Percentiles rank a stretch among this genome's conserved stretches.
phyloP scores from a whole-genome alignment of 2,329 filamentous ascomycete species.

The Didymellaceae sp. region DNA sequence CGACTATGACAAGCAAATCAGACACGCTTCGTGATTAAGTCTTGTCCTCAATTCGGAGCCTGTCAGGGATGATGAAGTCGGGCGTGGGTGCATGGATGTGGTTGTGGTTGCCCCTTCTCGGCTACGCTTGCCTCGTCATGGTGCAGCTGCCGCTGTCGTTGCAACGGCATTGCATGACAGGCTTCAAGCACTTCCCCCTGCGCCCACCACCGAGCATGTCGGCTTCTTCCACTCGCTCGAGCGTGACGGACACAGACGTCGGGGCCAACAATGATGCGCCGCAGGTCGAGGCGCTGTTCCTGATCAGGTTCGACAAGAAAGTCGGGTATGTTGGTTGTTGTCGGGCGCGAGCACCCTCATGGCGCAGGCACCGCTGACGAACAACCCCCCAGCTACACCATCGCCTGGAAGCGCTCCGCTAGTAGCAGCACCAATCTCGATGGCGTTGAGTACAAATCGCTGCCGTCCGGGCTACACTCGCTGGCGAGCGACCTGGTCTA shows the following conservation, averaged over 20 bases:
- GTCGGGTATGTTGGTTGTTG: constrained; percentile 74
- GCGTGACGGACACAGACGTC: constrained; percentile 35
- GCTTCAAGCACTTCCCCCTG: not conserved
- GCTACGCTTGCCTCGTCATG: constrained; percentile 11
- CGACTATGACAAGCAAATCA: no score
- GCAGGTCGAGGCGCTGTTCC: constrained; percentile 73
- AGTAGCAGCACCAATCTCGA: constrained; percentile 73
- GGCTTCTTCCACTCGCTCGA: constrained; percentile 40
- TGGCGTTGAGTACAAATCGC: constrained; percentile 92
- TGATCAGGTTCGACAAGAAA: constrained; percentile 92
- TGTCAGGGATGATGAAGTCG: not conserved
- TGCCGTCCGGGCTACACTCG: constrained; percentile 91
- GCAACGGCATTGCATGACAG: constrained; percentile 6
- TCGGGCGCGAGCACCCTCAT: constrained; percentile 4
- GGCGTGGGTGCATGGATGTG: not conserved
- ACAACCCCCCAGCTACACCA: constrained; percentile 66
- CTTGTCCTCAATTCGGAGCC: no score
- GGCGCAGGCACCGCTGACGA: constrained; percentile 8
- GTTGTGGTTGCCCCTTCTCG: constrained; percentile 4
- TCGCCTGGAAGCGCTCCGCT: constrained; percentile 82
- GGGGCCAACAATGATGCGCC: constrained; percentile 31
- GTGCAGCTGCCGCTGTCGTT: not conserved
- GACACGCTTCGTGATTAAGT: no score
- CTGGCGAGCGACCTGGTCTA: constrained; percentile 88
- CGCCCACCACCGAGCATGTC: constrained; percentile 29